These are phyloP conservation scores for Beta lomatogona DNA, from an alignment of 179 eudicot genomes.

Conservation along the genomic window DNA sequence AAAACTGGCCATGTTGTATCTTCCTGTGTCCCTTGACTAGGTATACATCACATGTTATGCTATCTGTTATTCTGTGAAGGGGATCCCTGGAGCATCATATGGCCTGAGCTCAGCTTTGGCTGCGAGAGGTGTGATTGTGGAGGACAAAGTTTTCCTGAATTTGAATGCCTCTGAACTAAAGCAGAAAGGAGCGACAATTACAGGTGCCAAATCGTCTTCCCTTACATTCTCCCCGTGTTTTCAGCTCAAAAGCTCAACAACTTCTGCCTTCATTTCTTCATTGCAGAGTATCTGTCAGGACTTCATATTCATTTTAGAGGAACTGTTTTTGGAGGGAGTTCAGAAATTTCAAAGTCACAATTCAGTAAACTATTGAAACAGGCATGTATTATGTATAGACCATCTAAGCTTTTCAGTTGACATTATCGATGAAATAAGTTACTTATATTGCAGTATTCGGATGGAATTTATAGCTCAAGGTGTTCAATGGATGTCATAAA, in stretches of 20 bases:
- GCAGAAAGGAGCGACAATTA: conserved; percentile 11
- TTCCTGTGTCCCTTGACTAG: not conserved
- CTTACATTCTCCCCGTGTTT: not conserved
- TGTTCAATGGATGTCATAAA: not conserved
- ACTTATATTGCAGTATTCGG: not conserved
- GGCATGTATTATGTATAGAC: conserved; percentile 2
- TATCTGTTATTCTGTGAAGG: not conserved
- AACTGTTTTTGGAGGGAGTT: not conserved
- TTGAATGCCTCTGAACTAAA: conserved; percentile 9
- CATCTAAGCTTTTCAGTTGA: not conserved
- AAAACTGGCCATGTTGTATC: not conserved
- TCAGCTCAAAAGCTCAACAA: not conserved
- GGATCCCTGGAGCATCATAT: not conserved
- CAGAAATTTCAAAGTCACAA: conserved; percentile 16
- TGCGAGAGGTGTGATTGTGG: conserved; percentile 15
- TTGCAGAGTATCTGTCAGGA: conserved; percentile 17
- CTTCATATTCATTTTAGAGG: conserved; percentile 9
- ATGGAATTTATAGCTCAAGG: not conserved
- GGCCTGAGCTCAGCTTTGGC: conserved; percentile 20
- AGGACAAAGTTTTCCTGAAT: conserved; percentile 11
- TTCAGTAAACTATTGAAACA: conserved; percentile 20
- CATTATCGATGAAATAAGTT: not conserved
- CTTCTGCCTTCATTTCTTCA: not conserved
- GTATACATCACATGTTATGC: not conserved
- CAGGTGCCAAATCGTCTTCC: not conserved